Conservation (phyloP, 2,329 filamentous ascomycete species). For the Hymenoscyphus occultus region DNA sequence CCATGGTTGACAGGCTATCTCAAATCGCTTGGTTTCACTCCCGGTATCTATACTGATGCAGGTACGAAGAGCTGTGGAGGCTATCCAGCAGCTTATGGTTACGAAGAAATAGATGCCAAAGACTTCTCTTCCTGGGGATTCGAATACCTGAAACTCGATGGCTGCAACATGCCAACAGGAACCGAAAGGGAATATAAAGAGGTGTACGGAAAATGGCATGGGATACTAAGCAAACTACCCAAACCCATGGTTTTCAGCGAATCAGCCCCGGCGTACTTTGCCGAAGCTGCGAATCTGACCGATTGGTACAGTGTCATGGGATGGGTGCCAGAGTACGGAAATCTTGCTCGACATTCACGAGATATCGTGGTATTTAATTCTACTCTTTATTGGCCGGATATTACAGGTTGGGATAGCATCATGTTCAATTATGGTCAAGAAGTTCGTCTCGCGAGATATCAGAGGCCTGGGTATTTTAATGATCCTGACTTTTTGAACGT, state of each 20-base stretch:
- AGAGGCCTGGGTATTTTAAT: conserved; percentile 40
- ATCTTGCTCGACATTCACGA: conserved; percentile 39
- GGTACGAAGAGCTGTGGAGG: conserved; percentile 46
- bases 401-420: conserved; percentile 44
- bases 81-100: conserved; percentile 55
- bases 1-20: conserved; percentile 51
- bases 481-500: conserved; percentile 34
- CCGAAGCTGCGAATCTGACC: conserved; percentile 41
- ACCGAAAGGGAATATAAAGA: conserved; percentile 41
- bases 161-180: conserved; percentile 44
- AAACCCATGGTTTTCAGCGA: conserved; percentile 36
- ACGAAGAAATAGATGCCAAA: conserved; percentile 56
- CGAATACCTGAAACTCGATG: conserved; percentile 59
- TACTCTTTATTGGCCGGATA: conserved; percentile 29
- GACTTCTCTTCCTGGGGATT: conserved; percentile 55
- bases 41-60: conserved; percentile 62
- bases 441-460: conserved; percentile 31
- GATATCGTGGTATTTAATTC: conserved; percentile 32
- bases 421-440: conserved; percentile 46
- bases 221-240: conserved; percentile 31
- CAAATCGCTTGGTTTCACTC: conserved; percentile 56
- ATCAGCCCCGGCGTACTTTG: conserved; percentile 50
- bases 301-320: conserved; percentile 47
- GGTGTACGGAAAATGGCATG: conserved; percentile 43
- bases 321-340: conserved; percentile 39